Percentiles rank a stretch among this genome's conserved stretches.
Conservation (phyloP, 2,329 filamentous ascomycete genomes). For the Alternaria sp. region DNA sequence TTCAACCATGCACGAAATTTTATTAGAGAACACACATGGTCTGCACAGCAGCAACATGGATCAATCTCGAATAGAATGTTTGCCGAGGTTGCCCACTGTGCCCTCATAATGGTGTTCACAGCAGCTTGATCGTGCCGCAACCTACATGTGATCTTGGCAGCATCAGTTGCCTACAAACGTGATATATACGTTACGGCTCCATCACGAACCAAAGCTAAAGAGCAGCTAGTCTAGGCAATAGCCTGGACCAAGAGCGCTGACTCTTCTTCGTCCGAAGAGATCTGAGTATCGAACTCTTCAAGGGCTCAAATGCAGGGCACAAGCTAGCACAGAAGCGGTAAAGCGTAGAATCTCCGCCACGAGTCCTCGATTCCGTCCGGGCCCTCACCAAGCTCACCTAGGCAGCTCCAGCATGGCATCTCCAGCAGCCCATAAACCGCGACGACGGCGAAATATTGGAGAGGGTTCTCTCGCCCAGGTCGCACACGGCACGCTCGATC, state of each 20-base stretch:
- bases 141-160: neutral
- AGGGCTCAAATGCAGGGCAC: neutral
- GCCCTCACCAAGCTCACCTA: conserved; percentile 5
- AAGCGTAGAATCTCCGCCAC: conserved; percentile 12
- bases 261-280: neutral
- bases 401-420: conserved; percentile 37
- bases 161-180: neutral
- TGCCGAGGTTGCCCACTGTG: neutral
- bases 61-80: neutral
- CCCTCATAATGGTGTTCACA: neutral
- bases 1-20: too few species aligned
- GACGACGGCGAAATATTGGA: conserved; percentile 53
- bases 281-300: neutral
- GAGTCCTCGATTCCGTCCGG: conserved; percentile 9
- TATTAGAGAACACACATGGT: neutral
- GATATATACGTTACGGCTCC: neutral
- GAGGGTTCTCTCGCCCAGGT: conserved; percentile 48
- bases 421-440: conserved; percentile 48
- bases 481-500: conserved; percentile 52
- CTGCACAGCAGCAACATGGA: neutral
- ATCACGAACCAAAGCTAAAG: neutral
- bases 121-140: neutral
- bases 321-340: conserved; percentile 8
- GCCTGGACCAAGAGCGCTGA: neutral
- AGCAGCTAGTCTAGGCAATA: too few species aligned